Evolutionary conservation across 2,329 filamentous ascomycete species (phyloP), one percentile per base, ranked within the genome.

Genomic region (Botrytis galanthina): DNA sequence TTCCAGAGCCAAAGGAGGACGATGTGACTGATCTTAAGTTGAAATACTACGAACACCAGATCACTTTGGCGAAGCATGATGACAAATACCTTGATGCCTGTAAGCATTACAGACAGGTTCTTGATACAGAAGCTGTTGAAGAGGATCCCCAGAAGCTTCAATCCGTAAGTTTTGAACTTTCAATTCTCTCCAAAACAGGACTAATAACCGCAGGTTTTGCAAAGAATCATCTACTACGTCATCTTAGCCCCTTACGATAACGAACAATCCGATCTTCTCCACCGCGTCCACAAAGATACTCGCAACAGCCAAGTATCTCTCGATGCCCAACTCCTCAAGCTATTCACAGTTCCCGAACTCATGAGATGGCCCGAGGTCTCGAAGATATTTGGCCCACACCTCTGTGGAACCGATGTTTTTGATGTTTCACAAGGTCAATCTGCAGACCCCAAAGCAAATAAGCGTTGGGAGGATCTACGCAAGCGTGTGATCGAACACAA

Each of bases 401-500:
- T 99, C 62, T 95, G 92, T 84, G 86, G 87, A 78, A 97, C 94
- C 14, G 96, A 99, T 81, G 92, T 99, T 73, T 99, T 99, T 81
- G 92, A 93, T 78, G 87, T 88, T 39, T 86, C 87, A 68, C 82
- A 88, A 76, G 86, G 88, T 76, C 86, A 90, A 77, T 90, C 91
- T 9, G 85, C 87, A 48, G 94, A 98, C 78, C 87, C 91, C 75
- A 95, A 97, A 84, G 92, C 94, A 42, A 86, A 93, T 83, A 89
- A 92, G 83, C 89, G 96, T 82, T 99, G 95, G 94, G 89, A 96
- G 81, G 96, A 98, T 81, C 86, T 99, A 76, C 93, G 96, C 80
- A 98, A 98, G 88, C 94, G 96, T 71, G 96, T 99, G 75, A 99
- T 99, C 80, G 96, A 99, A 86, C 96, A 99, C 86, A 99, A 99